A percentile compares a stretch with the other conserved stretches of the same genome.
Evolutionary conservation across 2,329 filamentous ascomycete species (phyloP).

Genomic region (Apiospora pterosperma): DNA sequence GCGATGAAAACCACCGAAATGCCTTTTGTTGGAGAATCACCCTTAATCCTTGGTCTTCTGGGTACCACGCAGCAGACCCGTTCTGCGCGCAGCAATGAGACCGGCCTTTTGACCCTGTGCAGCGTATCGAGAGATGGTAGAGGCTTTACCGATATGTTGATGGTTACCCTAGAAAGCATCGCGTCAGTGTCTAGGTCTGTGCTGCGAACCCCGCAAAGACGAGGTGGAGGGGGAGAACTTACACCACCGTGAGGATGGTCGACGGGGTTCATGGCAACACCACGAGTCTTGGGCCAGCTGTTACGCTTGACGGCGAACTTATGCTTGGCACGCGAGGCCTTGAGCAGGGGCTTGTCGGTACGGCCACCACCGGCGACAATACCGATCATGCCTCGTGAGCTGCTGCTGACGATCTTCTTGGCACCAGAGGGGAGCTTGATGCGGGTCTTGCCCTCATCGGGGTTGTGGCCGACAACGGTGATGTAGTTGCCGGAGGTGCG

Average conservation of each 20-base stretch:
- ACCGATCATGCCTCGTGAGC: constrained; percentile 95
- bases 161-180: constrained; percentile 76
- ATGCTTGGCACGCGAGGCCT: constrained; percentile 99
- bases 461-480: constrained; percentile 96
- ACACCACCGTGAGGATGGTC: constrained; percentile 97
- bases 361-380: constrained; percentile 99
- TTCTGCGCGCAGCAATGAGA: constrained; percentile 99
- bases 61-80: constrained; percentile 99
- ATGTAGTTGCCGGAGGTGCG: constrained; percentile 99
- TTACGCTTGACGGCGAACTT: constrained; percentile 99
- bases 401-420: constrained; percentile 97
- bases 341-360: constrained; percentile 99
- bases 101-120: constrained; percentile 99
- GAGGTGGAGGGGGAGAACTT: constrained; percentile 33
- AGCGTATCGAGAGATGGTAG: constrained; percentile 97
- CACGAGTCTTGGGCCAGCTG: constrained; percentile 99
- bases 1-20: constrained; percentile 40
- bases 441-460: constrained; percentile 98
- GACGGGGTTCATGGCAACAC: constrained; percentile 99
- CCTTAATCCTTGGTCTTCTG: constrained; percentile 98
- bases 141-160: constrained; percentile 99
- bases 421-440: constrained; percentile 98
- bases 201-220: neutral
- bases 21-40: constrained; percentile 26
- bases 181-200: constrained; percentile 36